Evolutionary conservation across 73 alveolate species (phyloP), one percentile per base, ranked within the genome.

Genomic region (Paramecium biaurelia): DNA sequence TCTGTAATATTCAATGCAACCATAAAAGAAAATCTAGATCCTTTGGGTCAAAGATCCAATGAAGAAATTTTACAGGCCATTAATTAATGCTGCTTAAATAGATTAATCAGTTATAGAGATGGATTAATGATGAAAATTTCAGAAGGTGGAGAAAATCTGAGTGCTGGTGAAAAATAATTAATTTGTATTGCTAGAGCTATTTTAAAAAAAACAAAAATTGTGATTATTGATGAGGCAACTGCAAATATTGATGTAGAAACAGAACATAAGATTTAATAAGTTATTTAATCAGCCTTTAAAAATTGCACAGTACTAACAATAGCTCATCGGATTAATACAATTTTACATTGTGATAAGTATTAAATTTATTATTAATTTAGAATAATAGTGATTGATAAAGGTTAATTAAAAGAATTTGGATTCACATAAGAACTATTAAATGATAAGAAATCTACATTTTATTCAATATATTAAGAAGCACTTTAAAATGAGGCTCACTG

Each of bases 101-200:
- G 96, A 23, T 92, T 96, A 30, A 70, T 97, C 34, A 58, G 45
- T 30, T 95, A 93, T 68, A 98, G 93, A 9, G 94, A 97, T 53
- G 97, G 96, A 28, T 87, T 98, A 74, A 85, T 96, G 32, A 89
- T 93, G 56, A 87, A 95, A 35, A 97, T 98, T 56, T 90, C 92
- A 21, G 98, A 94, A 93, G 94, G 97, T 45, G 99, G 99, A 30
- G 70, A 90, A 38, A 98, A 97, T 92, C 93, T 98, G 34, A 92
- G 98, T 85, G 96, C 98, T 41, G 99, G 99, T 10, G 99, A 98
- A 92, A 98, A 95, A 76, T 96, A 97, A 90, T 94, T 98, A 53
- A 84, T 98, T 42, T 97, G 99, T 92, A 34, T 89, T 18, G 92
- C 92, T 11, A 89, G 92, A 74, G 92, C 92, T 35, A 30, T 93